These are phyloP conservation scores for Alternaria sp. DNA, from an alignment of 2,329 filamentous ascomycete species.

Conservation along the genomic window DNA sequence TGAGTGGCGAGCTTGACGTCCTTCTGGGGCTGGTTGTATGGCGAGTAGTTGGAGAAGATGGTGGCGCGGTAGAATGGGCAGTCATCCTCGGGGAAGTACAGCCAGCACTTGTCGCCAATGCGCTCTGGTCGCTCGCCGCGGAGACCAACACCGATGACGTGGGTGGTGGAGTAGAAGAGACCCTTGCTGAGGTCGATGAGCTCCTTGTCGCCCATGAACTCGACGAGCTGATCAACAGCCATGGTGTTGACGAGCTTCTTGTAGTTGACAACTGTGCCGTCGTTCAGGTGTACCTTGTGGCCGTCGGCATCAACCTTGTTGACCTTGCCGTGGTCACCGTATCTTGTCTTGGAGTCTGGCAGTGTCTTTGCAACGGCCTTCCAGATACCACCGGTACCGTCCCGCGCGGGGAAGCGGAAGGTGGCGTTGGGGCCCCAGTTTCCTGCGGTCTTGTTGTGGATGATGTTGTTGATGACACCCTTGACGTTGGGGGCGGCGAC, in stretches of 20 bases:
- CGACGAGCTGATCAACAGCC: conserved; percentile 86
- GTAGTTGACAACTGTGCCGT: conserved; percentile 89
- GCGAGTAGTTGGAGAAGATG: conserved; percentile 99
- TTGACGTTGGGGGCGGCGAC: conserved; percentile 97
- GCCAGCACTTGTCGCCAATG: conserved; percentile 99
- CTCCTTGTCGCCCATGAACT: conserved; percentile 87
- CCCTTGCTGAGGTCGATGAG: conserved; percentile 83
- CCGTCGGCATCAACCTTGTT: conserved; percentile 83
- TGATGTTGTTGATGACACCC: conserved; percentile 89
- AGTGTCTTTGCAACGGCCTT: conserved; percentile 94
- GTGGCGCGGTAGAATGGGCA: conserved; percentile 99
- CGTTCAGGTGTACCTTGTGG: conserved; percentile 80
- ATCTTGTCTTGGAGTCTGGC: conserved; percentile 88
- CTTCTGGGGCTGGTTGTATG: conserved; percentile 90
- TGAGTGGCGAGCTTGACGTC: conserved; percentile 85
- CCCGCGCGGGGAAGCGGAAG: conserved; percentile 95
- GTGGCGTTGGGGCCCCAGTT: conserved; percentile 99
- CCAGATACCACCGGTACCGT: conserved; percentile 98
- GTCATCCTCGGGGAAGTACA: conserved; percentile 99
- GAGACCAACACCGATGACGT: conserved; percentile 95
- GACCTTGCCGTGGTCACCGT: conserved; percentile 84
- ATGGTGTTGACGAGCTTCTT: conserved; percentile 94
- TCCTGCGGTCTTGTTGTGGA: conserved; percentile 93
- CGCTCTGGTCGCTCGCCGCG: conserved; percentile 89
- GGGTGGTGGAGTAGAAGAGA: conserved; percentile 95